These are phyloP conservation scores for Cryptococcus sp. DNA, from an alignment of 1,284 basidiomycete genomes.

Conservation along the genomic window DNA sequence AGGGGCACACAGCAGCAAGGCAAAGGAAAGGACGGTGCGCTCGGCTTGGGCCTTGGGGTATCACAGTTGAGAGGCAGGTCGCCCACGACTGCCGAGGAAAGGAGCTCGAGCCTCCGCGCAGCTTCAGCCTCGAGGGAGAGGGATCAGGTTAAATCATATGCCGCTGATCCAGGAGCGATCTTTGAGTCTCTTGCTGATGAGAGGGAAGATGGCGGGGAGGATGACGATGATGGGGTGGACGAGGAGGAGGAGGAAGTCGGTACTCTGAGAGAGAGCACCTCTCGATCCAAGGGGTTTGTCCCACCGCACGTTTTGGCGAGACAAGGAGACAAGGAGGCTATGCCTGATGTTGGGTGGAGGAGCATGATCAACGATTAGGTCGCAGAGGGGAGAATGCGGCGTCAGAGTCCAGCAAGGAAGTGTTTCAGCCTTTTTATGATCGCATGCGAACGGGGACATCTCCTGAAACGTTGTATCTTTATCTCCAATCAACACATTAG, in stretches of 20 bases:
- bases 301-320: slow-evolving; percentile 46
- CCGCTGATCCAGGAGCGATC: slow-evolving; percentile 43
- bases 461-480: not conserved
- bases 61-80: slow-evolving; percentile 9
- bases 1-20: slow-evolving; percentile 15
- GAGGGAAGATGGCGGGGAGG: slow-evolving; percentile 23
- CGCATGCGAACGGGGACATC: no score
- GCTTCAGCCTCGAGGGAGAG: slow-evolving; percentile 38
- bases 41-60: slow-evolving; percentile 15
- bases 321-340: slow-evolving; percentile 24
- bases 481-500: not conserved
- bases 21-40: slow-evolving; percentile 9
- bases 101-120: slow-evolving; percentile 16
- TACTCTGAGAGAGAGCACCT: slow-evolving; percentile 23
- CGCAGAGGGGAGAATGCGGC: not conserved
- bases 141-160: slow-evolving; percentile 33
- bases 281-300: slow-evolving; percentile 29
- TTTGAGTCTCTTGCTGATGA: slow-evolving; percentile 43
- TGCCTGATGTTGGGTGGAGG: slow-evolving; percentile 41
- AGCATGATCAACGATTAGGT: slow-evolving; percentile 24
- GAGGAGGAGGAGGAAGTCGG: slow-evolving; percentile 27
- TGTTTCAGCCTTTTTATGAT: no score
- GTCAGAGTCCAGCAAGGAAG: no score
- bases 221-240: slow-evolving; percentile 22
- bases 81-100: not conserved